A percentile compares a stretch with the other conserved stretches of the same genome.
These are phyloP conservation scores for Cutaneotrichosporon dermatis DNA, from an alignment of 1,284 basidiomycete genomes.

Conservation along the genomic window DNA sequence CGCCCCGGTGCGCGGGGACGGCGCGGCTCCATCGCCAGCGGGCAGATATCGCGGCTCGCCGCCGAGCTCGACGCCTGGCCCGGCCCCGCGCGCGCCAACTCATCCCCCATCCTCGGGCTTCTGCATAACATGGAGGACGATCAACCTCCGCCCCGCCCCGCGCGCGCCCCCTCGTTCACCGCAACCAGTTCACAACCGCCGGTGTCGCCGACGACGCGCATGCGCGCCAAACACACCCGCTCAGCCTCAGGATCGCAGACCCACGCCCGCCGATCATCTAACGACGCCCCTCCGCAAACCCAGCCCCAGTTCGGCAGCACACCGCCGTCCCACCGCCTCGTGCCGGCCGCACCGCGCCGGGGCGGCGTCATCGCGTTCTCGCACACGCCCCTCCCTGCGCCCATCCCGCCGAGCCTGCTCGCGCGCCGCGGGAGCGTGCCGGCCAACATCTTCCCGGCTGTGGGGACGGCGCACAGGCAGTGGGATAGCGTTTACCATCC, in stretches of 20 bases:
- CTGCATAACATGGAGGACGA: too few relatives aligned
- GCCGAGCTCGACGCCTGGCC: neutral
- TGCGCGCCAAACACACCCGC: neutral
- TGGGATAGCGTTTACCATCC: too few relatives aligned
- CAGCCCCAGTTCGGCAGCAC: neutral
- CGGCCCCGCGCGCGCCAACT: too few relatives aligned
- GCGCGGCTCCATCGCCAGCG: slow-evolving; percentile 17
- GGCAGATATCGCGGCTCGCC: slow-evolving; percentile 15
- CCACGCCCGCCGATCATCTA: too few relatives aligned
- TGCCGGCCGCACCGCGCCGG: neutral
- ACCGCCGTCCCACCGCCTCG: neutral
- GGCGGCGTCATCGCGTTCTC: slow-evolving; percentile 22
- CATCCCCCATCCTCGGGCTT: too few relatives aligned
- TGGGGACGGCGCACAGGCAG: too few relatives aligned
- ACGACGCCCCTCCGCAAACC: neutral
- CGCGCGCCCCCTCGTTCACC: too few relatives aligned
- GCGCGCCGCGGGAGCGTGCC: slow-evolving; percentile 14
- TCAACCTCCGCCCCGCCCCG: too few relatives aligned
- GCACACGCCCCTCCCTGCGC: slow-evolving; percentile 21
- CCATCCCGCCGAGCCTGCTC: slow-evolving; percentile 29
- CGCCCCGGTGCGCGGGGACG: neutral
- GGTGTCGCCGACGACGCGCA: too few relatives aligned
- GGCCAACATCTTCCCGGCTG: too few relatives aligned
- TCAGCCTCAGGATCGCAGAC: neutral
- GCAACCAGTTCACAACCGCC: too few relatives aligned